Conservation (phyloP, 805 yeast species). For the Starmerella vaccinii region DNA sequence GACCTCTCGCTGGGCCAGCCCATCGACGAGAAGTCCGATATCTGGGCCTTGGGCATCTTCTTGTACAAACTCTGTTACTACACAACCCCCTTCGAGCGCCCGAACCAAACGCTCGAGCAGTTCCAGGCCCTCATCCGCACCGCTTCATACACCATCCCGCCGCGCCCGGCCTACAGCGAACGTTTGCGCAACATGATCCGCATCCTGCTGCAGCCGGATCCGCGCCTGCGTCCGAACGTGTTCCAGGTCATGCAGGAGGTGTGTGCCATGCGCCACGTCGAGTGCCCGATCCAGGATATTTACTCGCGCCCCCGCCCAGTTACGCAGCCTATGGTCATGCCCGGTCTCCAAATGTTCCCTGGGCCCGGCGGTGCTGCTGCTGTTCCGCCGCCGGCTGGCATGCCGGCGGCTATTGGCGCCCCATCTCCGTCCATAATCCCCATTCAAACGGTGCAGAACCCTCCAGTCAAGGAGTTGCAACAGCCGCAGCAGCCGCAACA, state of each 20-base stretch:
- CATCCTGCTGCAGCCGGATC: slow-evolving; percentile 74
- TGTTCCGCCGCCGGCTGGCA: background rate
- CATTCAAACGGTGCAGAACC: slow-evolving; percentile 9
- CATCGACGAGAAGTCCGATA: slow-evolving; percentile 83
- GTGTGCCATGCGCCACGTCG: slow-evolving; percentile 48
- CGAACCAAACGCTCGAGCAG: slow-evolving; percentile 36
- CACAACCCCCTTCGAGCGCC: slow-evolving; percentile 83
- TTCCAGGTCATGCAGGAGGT: slow-evolving; percentile 64
- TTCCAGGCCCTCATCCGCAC: slow-evolving; percentile 72
- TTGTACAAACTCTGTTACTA: slow-evolving; percentile 83
- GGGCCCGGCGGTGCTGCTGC: background rate
- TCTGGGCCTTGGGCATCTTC: slow-evolving; percentile 94
- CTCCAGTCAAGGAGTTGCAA: slow-evolving; percentile 4
- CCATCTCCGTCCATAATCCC: slow-evolving; percentile 5
- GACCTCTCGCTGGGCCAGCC: slow-evolving; percentile 75
- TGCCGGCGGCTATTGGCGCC: background rate
- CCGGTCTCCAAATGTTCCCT: slow-evolving; percentile 7
- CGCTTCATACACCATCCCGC: slow-evolving; percentile 69
- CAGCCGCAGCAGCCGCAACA: background rate
- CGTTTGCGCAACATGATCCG: slow-evolving; percentile 65
- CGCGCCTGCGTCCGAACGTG: slow-evolving; percentile 72
- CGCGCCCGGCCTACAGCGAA: slow-evolving; percentile 56
- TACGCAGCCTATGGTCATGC: slow-evolving; percentile 1
- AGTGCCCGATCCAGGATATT: slow-evolving; percentile 38
- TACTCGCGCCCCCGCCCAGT: slow-evolving; percentile 17